A percentile compares a stretch with the other conserved stretches of the same genome.
Conservation (phyloP, 768 basidiomycete species). For the Boletus eberwhitei region DNA sequence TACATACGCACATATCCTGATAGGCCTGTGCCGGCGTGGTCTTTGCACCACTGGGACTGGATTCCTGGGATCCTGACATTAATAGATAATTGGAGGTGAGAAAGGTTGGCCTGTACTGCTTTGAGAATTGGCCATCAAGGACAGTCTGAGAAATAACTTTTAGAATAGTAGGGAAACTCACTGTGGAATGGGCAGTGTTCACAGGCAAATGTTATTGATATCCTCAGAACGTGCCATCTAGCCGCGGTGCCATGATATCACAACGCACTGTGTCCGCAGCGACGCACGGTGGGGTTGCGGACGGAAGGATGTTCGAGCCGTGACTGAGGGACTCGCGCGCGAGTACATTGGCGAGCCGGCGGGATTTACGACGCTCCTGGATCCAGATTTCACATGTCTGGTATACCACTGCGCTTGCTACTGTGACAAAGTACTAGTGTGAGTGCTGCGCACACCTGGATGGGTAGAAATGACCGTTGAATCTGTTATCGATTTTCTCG, state of each 20-base stretch:
- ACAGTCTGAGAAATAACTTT: neutral
- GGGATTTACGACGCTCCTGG: neutral
- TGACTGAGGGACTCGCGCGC: neutral
- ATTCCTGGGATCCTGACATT: slow-evolving; percentile 12
- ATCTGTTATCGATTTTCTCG: too few relatives aligned
- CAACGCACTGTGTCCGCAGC: too few relatives aligned
- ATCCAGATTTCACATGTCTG: neutral
- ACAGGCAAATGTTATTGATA: neutral
- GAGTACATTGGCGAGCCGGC: too few relatives aligned
- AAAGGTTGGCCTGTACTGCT: slow-evolving; percentile 3
- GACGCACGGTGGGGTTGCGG: neutral
- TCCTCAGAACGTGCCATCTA: neutral
- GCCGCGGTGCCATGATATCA: neutral
- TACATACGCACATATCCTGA: slow-evolving; percentile 19
- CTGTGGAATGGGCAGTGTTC: neutral
- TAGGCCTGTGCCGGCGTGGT: slow-evolving; percentile 7
- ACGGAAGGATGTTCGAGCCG: neutral
- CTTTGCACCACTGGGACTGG: neutral
- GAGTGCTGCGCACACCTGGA: too few relatives aligned
- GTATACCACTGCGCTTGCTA: too few relatives aligned
- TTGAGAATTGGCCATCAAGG: slow-evolving; percentile 10
- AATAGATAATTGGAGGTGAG: slow-evolving; percentile 10
- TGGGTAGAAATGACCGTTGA: too few relatives aligned
- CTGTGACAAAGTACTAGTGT: too few relatives aligned
- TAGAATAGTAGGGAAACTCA: neutral